phyloP scores from a whole-genome alignment of 176 grass and related monocot species.

The Oryza meyeriana region DNA sequence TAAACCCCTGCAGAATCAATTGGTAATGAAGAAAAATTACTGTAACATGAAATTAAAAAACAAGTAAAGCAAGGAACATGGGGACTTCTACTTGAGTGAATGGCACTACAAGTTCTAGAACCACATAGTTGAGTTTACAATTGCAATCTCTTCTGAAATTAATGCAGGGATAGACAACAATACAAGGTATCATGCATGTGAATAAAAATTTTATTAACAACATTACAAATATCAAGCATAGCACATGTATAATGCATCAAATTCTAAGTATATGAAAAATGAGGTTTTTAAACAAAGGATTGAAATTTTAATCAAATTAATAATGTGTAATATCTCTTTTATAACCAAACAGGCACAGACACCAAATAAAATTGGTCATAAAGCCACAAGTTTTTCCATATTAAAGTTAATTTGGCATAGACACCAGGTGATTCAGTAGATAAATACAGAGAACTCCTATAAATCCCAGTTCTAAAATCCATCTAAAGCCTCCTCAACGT shows the following conservation, averaged over 20 bases:
- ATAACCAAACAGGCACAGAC: neutral
- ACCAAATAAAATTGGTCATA: neutral
- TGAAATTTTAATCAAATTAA: neutral
- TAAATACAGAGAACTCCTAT: neutral
- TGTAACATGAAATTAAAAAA: neutral
- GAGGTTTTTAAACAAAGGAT: neutral
- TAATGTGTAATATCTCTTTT: neutral
- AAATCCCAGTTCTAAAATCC: neutral
- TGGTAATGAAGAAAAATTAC: neutral
- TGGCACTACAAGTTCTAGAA: neutral
- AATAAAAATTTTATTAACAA: neutral
- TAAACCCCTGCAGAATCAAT: constrained; percentile 57
- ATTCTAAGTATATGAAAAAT: neutral
- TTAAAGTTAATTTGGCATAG: neutral
- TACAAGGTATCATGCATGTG: neutral
- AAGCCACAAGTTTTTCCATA: neutral
- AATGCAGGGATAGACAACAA: neutral
- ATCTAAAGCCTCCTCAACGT: neutral
- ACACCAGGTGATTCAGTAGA: neutral
- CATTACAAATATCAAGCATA: neutral
- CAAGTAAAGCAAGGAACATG: neutral
- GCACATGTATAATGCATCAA: neutral
- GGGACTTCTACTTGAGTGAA: neutral
- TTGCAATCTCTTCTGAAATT: neutral
- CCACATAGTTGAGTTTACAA: neutral